Evolutionary conservation across 1,284 basidiomycete genomes (phyloP), one percentile per base, ranked within the genome.

Genomic region (Trichosporon ovoides): DNA sequence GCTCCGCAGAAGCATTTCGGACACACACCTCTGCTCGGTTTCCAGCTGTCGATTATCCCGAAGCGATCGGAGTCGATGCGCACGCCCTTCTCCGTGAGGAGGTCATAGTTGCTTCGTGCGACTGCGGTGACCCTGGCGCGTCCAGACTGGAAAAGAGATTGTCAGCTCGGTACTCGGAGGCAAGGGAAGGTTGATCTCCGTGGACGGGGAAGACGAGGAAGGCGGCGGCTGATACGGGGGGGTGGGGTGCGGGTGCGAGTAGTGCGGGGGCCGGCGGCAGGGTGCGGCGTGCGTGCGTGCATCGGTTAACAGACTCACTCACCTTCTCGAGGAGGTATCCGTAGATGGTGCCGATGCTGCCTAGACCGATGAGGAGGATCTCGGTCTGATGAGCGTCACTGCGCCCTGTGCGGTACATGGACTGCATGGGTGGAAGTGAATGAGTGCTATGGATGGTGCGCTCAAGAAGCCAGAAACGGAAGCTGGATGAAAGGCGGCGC

Each of bases 101-200:
- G 76, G 22, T 82, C 80, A 68, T 84, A 87, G 66, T 90, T 90
- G 55, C 86, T 84, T 52, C 88, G 77, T 1, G 88, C 88, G 5
- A 89, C 85, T 11, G 81, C 85, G 0, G 87, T 89, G 11, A 91
- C 84, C n/a, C 82, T 77, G 1, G 83, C 85, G 31, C 80, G 78
- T 7, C 85, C 85, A 56, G 83, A 83, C 56, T 62, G 50, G 1
- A n/a, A n/a, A n/a, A 14, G 22, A 7, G n/a, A 2, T n/a, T n/a
- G 49, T 59, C 18, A 55, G 52, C 14, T 1, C 13, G 7, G 28
- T 33, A 5, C 18, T 31, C 28, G 28, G 28, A 38, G 36, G 14
- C 18, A 12, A 9, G 28, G 28, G 28, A 9, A 4, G 5, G 28
- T 9, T 31, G 28, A 5, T 31, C 28, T 31, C 28, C 28, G 28